Conservation (phyloP, 148 eudicot genomes). For the Diospyros kaki region DNA sequence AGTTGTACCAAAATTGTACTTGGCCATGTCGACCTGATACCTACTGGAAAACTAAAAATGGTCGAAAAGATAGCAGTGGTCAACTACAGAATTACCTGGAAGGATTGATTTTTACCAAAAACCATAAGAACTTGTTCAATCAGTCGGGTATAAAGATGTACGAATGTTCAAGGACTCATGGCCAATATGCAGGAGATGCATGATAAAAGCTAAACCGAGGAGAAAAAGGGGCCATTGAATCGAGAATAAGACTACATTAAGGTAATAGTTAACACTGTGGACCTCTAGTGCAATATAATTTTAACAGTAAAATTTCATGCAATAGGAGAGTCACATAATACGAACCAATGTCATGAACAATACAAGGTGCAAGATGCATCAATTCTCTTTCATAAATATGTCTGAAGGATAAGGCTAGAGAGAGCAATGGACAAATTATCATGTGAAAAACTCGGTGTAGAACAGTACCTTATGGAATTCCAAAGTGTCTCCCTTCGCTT, state of each 20-base stretch:
- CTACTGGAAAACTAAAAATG: no score
- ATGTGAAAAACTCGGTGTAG: not conserved
- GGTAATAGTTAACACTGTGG: no score
- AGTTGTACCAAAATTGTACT: not conserved
- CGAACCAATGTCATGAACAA: not conserved
- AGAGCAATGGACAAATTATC: not conserved
- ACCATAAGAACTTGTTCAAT: not conserved
- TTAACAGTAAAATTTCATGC: not conserved
- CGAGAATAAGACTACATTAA: not conserved
- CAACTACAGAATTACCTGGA: not conserved
- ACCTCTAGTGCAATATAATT: not conserved
- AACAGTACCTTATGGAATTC: slow-evolving; percentile 85
- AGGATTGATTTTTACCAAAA: not conserved
- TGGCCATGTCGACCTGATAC: not conserved
- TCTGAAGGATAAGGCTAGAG: no score
- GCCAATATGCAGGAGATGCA: no score
- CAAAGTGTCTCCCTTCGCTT: slow-evolving; percentile 96
- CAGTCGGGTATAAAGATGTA: not conserved
- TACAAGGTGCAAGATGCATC: not conserved
- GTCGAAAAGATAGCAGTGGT: no score
- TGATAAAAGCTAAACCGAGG: no score
- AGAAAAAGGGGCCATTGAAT: not conserved
- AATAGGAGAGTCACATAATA: not conserved
- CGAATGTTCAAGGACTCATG: no score
- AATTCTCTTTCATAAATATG: no score